Percentiles rank a stretch among this genome's conserved stretches.
These are phyloP conservation scores for Musa beccarii DNA, from an alignment of 176 grass and related monocot genomes.

Conservation along the genomic window DNA sequence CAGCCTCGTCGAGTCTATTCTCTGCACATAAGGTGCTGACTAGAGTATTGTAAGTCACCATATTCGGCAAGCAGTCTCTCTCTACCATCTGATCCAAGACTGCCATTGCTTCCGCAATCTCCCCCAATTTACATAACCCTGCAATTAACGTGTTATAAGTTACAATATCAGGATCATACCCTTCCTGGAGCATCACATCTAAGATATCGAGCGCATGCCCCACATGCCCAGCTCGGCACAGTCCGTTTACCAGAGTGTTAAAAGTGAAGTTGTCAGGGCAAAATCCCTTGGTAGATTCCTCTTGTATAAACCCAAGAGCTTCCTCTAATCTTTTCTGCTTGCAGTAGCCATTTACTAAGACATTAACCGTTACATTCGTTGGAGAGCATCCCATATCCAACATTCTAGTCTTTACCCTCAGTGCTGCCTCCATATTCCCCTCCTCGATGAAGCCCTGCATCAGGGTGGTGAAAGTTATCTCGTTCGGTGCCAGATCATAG, in stretches of 20 bases:
- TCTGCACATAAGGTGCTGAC: slow-evolving; percentile 51
- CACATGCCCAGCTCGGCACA: slow-evolving; percentile 63
- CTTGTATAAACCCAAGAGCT: slow-evolving; percentile 48
- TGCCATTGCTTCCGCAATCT: slow-evolving; percentile 51
- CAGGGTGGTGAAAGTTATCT: slow-evolving; percentile 54
- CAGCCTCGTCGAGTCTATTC: slow-evolving; percentile 70
- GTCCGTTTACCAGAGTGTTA: slow-evolving; percentile 51
- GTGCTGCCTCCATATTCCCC: slow-evolving; percentile 55
- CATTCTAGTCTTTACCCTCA: slow-evolving; percentile 60
- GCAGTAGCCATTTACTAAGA: slow-evolving; percentile 70
- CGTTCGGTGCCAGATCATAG: slow-evolving; percentile 30
- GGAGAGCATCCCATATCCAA: slow-evolving; percentile 38
- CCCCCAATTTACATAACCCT: slow-evolving; percentile 43
- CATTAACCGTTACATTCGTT: slow-evolving; percentile 48
- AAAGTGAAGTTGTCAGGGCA: slow-evolving; percentile 54
- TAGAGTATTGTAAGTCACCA: slow-evolving; percentile 68
- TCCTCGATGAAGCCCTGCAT: slow-evolving; percentile 84
- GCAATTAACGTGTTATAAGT: slow-evolving; percentile 61
- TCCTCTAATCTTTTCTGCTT: slow-evolving; percentile 52
- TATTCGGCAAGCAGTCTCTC: slow-evolving; percentile 52
- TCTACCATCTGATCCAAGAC: slow-evolving; percentile 65
- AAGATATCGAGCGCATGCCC: slow-evolving; percentile 55
- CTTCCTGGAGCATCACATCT: slow-evolving; percentile 64
- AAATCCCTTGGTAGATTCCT: slow-evolving; percentile 48
- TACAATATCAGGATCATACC: slow-evolving; percentile 50